A percentile compares a stretch with the other conserved stretches of the same genome.
Evolutionary conservation across 2,329 filamentous ascomycete species (phyloP).

Genomic region (Herpotrichia juniperi): DNA sequence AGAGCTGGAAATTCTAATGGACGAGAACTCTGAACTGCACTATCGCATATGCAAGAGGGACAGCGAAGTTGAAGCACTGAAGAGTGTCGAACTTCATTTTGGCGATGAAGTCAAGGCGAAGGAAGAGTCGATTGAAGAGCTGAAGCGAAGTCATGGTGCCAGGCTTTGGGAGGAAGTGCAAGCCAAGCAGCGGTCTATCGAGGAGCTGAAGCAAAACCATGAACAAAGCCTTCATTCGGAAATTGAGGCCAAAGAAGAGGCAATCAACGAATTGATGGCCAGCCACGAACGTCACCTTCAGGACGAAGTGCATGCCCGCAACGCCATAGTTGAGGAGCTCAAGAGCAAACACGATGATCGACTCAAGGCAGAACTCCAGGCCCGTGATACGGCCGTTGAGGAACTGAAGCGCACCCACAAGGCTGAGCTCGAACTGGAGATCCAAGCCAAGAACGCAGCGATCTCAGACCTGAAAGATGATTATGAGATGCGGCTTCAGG

Average conservation of each 20-base stretch:
- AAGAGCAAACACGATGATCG: slow-evolving; percentile 24
- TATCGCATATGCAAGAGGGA: slow-evolving; percentile 31
- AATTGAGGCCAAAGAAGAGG: slow-evolving; percentile 32
- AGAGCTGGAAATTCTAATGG: slow-evolving; percentile 34
- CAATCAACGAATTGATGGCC: slow-evolving; percentile 30
- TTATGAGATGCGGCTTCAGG: no score
- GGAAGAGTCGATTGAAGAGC: not conserved
- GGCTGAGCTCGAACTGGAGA: not conserved
- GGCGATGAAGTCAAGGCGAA: slow-evolving; percentile 23
- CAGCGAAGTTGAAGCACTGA: slow-evolving; percentile 29
- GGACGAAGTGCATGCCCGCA: slow-evolving; percentile 23
- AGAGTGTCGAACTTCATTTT: slow-evolving; percentile 28
- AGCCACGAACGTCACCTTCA: slow-evolving; percentile 27
- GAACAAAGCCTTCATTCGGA: slow-evolving; percentile 10
- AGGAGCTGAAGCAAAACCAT: not conserved
- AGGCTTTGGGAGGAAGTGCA: no score
- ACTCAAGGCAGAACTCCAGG: slow-evolving; percentile 22
- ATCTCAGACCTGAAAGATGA: no score
- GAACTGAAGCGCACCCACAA: not conserved
- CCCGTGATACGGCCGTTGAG: not conserved
- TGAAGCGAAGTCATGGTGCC: not conserved
- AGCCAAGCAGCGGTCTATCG: no score
- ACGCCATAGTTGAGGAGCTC: slow-evolving; percentile 32
- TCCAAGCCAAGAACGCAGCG: no score
- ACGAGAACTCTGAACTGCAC: slow-evolving; percentile 36